Conservation (phyloP, 116 monocot genomes). For the Zostera marina region DNA sequence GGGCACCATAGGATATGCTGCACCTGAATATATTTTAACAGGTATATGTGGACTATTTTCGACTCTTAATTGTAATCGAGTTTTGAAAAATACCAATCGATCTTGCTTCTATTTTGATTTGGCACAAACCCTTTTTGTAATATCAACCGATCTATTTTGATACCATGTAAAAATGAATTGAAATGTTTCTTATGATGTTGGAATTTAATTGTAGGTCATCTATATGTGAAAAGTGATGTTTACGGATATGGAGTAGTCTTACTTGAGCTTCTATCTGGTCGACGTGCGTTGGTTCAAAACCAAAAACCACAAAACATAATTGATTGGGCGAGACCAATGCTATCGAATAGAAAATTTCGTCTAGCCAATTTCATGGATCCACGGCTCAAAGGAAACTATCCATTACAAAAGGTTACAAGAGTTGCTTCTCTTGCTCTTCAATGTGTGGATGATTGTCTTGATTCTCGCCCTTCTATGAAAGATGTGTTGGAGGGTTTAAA, state of each 20-base stretch:
- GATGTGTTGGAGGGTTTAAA: conserved; percentile 2
- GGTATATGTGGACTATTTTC: too few relatives aligned
- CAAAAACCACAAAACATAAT: neutral
- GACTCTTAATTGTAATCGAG: neutral
- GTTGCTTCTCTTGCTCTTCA: neutral
- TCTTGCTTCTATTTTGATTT: too few relatives aligned
- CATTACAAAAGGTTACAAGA: neutral
- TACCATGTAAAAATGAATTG: too few relatives aligned
- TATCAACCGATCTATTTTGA: too few relatives aligned
- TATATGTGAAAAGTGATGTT: conserved; percentile 11
- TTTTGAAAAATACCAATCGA: too few relatives aligned
- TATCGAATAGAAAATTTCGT: neutral
- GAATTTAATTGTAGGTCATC: neutral
- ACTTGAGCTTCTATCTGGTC: conserved; percentile 35
- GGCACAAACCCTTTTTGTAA: too few relatives aligned
- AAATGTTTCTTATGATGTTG: too few relatives aligned
- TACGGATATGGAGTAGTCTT: conserved; percentile 74
- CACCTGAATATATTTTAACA: conserved; percentile 67
- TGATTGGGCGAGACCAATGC: conserved; percentile 1
- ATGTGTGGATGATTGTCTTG: neutral
- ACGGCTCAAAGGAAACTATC: neutral
- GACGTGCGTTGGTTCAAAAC: neutral
- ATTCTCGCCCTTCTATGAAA: neutral
- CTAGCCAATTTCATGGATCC: neutral
- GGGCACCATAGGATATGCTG: conserved; percentile 74